Evolutionary conservation across 768 basidiomycete species (phyloP).

Genomic region (Pisolithus tinctorius): DNA sequence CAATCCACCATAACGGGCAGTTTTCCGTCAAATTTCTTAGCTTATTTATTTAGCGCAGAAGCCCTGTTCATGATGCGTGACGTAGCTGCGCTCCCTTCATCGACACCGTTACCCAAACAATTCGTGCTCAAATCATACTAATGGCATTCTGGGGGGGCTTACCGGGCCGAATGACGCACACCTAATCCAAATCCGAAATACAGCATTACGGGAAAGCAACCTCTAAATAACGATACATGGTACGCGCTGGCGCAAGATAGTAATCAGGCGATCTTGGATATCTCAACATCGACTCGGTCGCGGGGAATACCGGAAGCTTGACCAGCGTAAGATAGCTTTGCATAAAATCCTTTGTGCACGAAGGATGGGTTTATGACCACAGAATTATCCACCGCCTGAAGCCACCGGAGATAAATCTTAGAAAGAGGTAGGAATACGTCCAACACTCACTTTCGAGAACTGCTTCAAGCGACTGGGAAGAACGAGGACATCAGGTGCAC

Average conservation of each 20-base stretch:
- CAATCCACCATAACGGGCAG: no score
- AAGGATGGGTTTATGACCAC: slow-evolving; percentile 83
- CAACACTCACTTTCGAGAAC: slow-evolving; percentile 68
- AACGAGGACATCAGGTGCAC: slow-evolving; percentile 78
- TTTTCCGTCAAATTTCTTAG: no score
- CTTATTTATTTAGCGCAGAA: no score
- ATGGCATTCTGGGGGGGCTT: no score
- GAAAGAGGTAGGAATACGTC: not conserved
- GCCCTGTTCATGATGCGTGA: no score
- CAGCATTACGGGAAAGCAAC: no score
- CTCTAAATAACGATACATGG: not conserved
- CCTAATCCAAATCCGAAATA: no score
- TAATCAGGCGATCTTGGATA: slow-evolving; percentile 18
- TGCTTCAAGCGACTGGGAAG: slow-evolving; percentile 85
- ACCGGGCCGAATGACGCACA: no score
- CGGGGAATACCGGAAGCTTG: slow-evolving; percentile 18
- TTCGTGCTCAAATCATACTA: no score
- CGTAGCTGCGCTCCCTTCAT: no score
- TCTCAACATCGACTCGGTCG: slow-evolving; percentile 23
- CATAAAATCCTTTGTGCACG: slow-evolving; percentile 55
- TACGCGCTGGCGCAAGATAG: not conserved
- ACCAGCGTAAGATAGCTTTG: slow-evolving; percentile 32
- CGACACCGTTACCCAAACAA: no score
- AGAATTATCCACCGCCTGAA: slow-evolving; percentile 70
- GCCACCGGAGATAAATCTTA: not conserved